phyloP scores from a whole-genome alignment of 257 asterid genomes.

The Eustoma russellianum region DNA sequence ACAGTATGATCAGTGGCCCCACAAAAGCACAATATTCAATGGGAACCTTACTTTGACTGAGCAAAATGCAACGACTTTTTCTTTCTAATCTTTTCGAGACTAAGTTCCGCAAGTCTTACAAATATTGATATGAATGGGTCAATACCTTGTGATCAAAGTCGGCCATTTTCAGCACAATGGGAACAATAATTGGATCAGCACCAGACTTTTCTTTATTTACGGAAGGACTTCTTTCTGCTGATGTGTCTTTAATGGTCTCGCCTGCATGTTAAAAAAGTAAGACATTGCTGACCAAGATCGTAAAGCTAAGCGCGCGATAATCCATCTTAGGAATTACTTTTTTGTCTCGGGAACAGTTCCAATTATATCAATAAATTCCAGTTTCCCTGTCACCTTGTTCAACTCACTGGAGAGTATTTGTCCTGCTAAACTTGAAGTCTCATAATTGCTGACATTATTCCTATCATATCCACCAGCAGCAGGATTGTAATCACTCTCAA shows the following conservation, averaged over 20 bases:
- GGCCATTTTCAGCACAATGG: conserved; percentile 85
- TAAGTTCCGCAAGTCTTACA: no score
- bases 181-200: conserved; percentile 79
- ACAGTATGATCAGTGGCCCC: background rate
- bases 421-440: conserved; percentile 20
- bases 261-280: conserved; percentile 26
- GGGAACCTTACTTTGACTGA: background rate
- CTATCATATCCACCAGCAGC: conserved; percentile 21
- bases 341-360: conserved; percentile 21
- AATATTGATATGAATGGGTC: no score
- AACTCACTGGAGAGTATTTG: conserved; percentile 25
- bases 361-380: conserved; percentile 41
- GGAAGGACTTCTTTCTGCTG: conserved; percentile 22
- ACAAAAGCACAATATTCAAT: no score
- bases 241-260: conserved; percentile 38
- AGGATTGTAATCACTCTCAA: conserved; percentile 20
- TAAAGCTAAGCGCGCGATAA: no score
- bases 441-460: conserved; percentile 15
- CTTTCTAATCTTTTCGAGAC: no score
- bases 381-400: conserved; percentile 38
- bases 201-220: conserved; percentile 59
- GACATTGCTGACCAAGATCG: no score
- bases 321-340: conserved; percentile 28
- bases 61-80: background rate
- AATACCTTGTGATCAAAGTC: conserved; percentile 94